Conservation (phyloP, 1,284 basidiomycete species). For the Irpex lacteus region DNA sequence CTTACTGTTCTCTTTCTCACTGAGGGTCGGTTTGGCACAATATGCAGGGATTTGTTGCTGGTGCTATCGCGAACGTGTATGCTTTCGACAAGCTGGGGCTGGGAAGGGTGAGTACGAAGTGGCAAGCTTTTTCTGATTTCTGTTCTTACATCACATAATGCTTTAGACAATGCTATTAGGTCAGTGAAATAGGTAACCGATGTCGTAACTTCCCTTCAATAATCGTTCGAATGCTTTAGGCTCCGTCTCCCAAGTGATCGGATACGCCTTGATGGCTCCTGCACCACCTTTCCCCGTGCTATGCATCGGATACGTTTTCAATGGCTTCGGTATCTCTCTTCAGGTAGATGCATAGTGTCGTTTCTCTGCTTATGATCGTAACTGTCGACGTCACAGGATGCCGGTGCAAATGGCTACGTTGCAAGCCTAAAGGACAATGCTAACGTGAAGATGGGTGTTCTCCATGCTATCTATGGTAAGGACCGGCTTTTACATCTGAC, state of each 20-base stretch:
- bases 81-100: constrained; percentile 52
- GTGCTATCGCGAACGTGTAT: constrained; percentile 46
- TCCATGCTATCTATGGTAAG: constrained; percentile 48
- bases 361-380: background rate
- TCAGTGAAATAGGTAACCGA: constrained; percentile 2
- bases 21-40: background rate
- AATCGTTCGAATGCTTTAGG: constrained; percentile 20
- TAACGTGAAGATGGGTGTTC: constrained; percentile 57
- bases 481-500: background rate
- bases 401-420: constrained; percentile 56
- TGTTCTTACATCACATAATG: background rate
- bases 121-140: background rate
- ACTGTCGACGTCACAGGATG: constrained; percentile 34
- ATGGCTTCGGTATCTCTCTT: constrained; percentile 61
- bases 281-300: constrained; percentile 65
- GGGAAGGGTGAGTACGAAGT: constrained; percentile 40
- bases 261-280: constrained; percentile 52
- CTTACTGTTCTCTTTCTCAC: background rate
- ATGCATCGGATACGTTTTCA: constrained; percentile 53
- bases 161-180: constrained; percentile 26
- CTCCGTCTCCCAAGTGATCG: constrained; percentile 35
- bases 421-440: constrained; percentile 44
- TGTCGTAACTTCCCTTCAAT: background rate
- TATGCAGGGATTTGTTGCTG: constrained; percentile 43
- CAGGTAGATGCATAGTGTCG: constrained; percentile 31